Conservation (phyloP, 2,329 filamentous ascomycete species). For the Aspergillus thermomutatus region DNA sequence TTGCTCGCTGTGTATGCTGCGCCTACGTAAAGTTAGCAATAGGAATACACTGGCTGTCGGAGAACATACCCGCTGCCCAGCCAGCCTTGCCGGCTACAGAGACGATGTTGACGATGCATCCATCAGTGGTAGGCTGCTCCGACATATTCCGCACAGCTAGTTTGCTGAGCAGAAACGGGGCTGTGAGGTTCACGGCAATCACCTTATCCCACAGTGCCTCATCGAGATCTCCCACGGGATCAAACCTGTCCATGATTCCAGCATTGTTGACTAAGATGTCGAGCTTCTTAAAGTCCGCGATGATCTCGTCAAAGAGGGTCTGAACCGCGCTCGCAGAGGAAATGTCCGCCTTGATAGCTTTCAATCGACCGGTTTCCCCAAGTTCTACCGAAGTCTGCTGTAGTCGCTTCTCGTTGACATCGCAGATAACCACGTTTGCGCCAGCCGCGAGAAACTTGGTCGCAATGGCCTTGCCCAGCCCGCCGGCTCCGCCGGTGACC, state of each 20-base stretch:
- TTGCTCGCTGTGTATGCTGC: constrained; percentile 54
- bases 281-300: constrained; percentile 41
- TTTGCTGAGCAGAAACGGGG: constrained; percentile 52
- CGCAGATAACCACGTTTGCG: constrained; percentile 39
- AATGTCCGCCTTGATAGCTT: constrained; percentile 36
- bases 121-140: constrained; percentile 32
- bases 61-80: constrained; percentile 35
- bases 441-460: constrained; percentile 32
- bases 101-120: constrained; percentile 53
- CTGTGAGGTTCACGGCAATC: constrained; percentile 56
- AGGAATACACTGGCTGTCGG: background rate
- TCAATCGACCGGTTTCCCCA: constrained; percentile 17
- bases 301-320: constrained; percentile 33
- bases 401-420: constrained; percentile 32
- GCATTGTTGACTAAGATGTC: constrained; percentile 61
- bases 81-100: constrained; percentile 48
- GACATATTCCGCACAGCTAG: constrained; percentile 50
- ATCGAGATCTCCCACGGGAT: constrained; percentile 49
- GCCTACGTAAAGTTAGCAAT: constrained; percentile 25
- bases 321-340: constrained; percentile 35
- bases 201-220: constrained; percentile 52
- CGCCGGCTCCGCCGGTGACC: constrained; percentile 36
- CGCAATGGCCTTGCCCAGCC: constrained; percentile 38
- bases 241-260: constrained; percentile 56
- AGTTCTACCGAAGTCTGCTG: constrained; percentile 21